phyloP scores from a whole-genome alignment of 2,329 filamentous ascomycete species.

The Pseudogymnoascus sp. region DNA sequence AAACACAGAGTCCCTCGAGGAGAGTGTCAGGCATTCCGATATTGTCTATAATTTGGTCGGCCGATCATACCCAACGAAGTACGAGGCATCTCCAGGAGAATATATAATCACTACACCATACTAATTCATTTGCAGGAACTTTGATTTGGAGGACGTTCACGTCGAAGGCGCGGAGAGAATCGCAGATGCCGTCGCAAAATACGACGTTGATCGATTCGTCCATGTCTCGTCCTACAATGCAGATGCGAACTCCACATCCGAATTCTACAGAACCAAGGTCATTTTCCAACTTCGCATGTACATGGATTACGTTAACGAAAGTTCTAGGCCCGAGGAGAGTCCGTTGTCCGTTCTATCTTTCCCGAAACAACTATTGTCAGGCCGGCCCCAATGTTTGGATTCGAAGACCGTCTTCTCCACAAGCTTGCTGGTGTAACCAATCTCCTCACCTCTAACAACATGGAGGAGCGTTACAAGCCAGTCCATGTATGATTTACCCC shows the following conservation, averaged over 20 bases:
- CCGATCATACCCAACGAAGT: slow-evolving; percentile 94
- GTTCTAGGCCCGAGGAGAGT: slow-evolving; percentile 64
- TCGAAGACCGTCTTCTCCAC: slow-evolving; percentile 86
- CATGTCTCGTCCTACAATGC: slow-evolving; percentile 96
- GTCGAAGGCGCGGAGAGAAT: slow-evolving; percentile 90
- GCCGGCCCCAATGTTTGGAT: slow-evolving; percentile 88
- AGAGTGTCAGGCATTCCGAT: slow-evolving; percentile 93
- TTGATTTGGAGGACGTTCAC: slow-evolving; percentile 84
- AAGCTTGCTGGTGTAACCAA: slow-evolving; percentile 74
- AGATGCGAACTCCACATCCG: slow-evolving; percentile 67
- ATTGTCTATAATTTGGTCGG: slow-evolving; percentile 96
- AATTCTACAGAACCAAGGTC: slow-evolving; percentile 88
- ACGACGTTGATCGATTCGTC: slow-evolving; percentile 93
- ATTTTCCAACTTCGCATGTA: slow-evolving; percentile 8
- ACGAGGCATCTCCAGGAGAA: slow-evolving; percentile 26
- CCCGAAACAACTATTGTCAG: slow-evolving; percentile 96
- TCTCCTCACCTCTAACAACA: slow-evolving; percentile 82
- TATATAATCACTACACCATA: slow-evolving; percentile 6
- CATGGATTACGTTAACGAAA: slow-evolving; percentile 13
- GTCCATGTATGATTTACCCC: slow-evolving; percentile 60
- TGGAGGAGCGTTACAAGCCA: slow-evolving; percentile 84
- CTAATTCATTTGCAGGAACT: slow-evolving; percentile 61
- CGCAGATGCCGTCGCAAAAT: slow-evolving; percentile 89
- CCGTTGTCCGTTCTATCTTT: slow-evolving; percentile 78
- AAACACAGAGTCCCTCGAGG: slow-evolving; percentile 92